These are phyloP conservation scores for Helotiales sp. DNA, from an alignment of 2,329 filamentous ascomycete genomes.

Conservation along the genomic window DNA sequence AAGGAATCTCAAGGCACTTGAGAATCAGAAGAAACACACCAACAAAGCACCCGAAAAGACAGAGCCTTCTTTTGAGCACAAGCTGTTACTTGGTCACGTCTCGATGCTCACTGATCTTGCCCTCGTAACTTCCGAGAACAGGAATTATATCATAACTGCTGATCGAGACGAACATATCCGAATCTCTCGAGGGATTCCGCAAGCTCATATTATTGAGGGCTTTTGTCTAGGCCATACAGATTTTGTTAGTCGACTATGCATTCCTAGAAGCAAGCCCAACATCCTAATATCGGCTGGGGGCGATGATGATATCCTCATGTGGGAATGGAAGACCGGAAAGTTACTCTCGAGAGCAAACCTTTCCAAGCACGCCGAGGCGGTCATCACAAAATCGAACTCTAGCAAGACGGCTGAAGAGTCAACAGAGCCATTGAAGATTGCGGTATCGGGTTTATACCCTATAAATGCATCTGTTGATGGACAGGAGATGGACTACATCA, in stretches of 20 bases:
- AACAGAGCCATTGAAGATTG: conserved; percentile 32
- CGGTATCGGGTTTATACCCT: conserved; percentile 37
- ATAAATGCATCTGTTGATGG: conserved; percentile 30
- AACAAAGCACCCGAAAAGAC: conserved; percentile 30
- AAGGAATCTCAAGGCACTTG: conserved; percentile 60
- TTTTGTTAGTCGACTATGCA: conserved; percentile 76
- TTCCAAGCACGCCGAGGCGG: conserved; percentile 46
- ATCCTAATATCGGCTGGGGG: conserved; percentile 84
- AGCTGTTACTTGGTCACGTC: conserved; percentile 86
- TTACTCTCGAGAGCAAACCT: conserved; percentile 57
- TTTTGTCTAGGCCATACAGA: conserved; percentile 88
- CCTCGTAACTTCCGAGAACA: conserved; percentile 52
- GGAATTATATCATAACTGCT: conserved; percentile 63
- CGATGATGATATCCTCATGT: conserved; percentile 75
- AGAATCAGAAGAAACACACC: conserved; percentile 55
- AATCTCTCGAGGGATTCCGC: conserved; percentile 76
- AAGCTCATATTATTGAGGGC: conserved; percentile 83
- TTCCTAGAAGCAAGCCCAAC: conserved; percentile 56
- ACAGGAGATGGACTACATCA: conserved; percentile 42
- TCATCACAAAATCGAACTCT: conserved; percentile 26
- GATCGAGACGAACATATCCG: conserved; percentile 85
- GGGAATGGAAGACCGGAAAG: conserved; percentile 66
- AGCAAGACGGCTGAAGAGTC: not conserved
- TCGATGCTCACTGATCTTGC: conserved; percentile 84
- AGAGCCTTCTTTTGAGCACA: conserved; percentile 65